Evolutionary conservation across 805 yeast genomes (phyloP).

Genomic region (Lachancea cidri): DNA sequence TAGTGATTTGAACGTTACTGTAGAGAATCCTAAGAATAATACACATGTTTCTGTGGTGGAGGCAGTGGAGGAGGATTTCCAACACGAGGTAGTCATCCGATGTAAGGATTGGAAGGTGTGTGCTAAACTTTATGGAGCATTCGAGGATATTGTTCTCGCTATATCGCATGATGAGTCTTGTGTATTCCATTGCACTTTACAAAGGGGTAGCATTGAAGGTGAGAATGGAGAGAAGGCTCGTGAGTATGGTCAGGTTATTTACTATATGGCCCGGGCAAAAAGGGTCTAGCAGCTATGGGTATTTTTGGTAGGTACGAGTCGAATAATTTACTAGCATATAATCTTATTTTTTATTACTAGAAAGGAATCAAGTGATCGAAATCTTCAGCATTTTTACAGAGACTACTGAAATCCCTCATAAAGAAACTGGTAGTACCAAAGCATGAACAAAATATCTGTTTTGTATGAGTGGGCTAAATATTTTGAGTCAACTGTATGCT

Average conservation of each 20-base stretch:
- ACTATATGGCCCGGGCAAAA: conserved; percentile 43
- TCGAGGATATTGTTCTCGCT: conserved; percentile 56
- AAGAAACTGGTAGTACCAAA: no score
- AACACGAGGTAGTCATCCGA: conserved; percentile 44
- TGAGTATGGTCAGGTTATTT: conserved; percentile 59
- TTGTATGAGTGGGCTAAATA: no score
- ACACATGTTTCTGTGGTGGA: neutral
- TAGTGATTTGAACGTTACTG: neutral
- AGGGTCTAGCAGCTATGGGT: conserved; percentile 11
- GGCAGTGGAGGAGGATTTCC: conserved; percentile 18
- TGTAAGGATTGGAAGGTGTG: conserved; percentile 68
- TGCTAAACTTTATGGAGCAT: conserved; percentile 51
- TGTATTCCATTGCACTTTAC: conserved; percentile 61
- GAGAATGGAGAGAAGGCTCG: conserved; percentile 25
- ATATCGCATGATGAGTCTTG: conserved; percentile 54
- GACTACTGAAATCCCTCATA: no score
- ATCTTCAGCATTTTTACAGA: no score
- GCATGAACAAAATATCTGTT: no score
- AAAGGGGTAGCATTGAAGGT: conserved; percentile 36
- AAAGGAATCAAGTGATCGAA: no score
- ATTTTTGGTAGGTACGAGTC: neutral
- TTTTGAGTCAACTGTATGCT: no score
- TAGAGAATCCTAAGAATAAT: neutral
- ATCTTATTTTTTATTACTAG: no score
- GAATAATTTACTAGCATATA: neutral